Conservation (phyloP, 2,329 filamentous ascomycete species). For the Boeremia exigua region DNA sequence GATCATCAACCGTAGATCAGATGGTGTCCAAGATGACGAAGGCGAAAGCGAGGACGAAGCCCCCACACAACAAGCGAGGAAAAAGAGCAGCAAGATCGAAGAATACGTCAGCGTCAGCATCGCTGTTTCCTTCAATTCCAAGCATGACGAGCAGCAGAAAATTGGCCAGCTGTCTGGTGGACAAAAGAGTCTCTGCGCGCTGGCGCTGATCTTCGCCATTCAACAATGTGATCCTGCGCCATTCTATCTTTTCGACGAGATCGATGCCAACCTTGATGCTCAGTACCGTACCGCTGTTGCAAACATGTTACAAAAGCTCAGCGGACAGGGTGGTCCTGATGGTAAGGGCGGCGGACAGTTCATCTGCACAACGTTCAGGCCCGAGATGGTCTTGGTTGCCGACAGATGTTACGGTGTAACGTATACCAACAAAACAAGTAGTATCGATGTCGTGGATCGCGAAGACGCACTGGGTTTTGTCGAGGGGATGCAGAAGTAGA, state of each 20-base stretch:
- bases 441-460: constrained; percentile 85
- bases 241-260: constrained; percentile 99
- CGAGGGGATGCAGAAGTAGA: constrained; percentile 72
- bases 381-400: constrained; percentile 92
- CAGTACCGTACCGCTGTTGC: constrained; percentile 98
- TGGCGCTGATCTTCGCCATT: constrained; percentile 99
- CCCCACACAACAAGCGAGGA: constrained; percentile 32
- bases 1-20: constrained; percentile 89
- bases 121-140: constrained; percentile 97
- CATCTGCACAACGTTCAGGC: constrained; percentile 98
- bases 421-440: constrained; percentile 89
- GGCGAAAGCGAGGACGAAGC: constrained; percentile 55
- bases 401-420: constrained; percentile 98
- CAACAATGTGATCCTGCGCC: constrained; percentile 96
- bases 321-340: constrained; percentile 47
- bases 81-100: constrained; percentile 66
- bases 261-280: constrained; percentile 96
- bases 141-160: constrained; percentile 96
- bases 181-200: constrained; percentile 95
- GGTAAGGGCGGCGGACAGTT: constrained; percentile 72
- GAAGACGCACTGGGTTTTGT: constrained; percentile 94
- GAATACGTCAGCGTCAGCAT: constrained; percentile 97
- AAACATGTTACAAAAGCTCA: constrained; percentile 73
- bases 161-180: constrained; percentile 97
- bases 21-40: constrained; percentile 71